These are phyloP conservation scores for Paramecium primaurelia DNA, from an alignment of 73 alveolate genomes.

Conservation along the genomic window DNA sequence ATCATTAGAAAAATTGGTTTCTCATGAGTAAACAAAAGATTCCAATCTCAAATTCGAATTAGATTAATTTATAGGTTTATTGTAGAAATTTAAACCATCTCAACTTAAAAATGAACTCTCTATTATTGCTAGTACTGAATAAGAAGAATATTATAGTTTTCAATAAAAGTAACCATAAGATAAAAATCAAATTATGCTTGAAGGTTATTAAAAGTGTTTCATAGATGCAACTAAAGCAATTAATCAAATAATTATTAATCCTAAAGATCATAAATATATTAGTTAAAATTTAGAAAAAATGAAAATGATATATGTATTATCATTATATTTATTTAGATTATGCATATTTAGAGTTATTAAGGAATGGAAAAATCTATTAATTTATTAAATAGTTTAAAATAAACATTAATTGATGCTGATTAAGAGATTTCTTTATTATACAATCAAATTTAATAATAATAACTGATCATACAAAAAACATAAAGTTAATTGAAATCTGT, in stretches of 20 bases:
- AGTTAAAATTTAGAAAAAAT: neutral
- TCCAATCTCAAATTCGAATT: neutral
- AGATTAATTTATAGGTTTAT: conserved; percentile 6
- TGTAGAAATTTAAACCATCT: neutral
- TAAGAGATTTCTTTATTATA: neutral
- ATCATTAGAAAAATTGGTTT: neutral
- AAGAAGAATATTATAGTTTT: neutral
- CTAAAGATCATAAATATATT: neutral
- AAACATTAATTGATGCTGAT: conserved; percentile 8
- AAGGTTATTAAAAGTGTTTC: neutral
- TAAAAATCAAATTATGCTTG: neutral
- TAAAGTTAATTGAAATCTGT: neutral
- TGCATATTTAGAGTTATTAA: neutral
- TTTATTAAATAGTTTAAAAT: neutral
- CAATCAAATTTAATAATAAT: neutral
- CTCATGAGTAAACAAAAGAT: neutral
- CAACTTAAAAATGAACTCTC: neutral
- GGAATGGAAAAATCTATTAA: neutral
- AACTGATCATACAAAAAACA: neutral
- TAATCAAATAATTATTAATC: neutral
- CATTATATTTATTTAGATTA: too few species aligned
- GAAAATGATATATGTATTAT: neutral
- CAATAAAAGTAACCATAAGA: neutral
- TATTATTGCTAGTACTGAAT: neutral
- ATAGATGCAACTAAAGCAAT: neutral